These are phyloP conservation scores for Umbelopsis sp. DNA, from an alignment of 192 early-diverging fungal species.

Conservation along the genomic window DNA sequence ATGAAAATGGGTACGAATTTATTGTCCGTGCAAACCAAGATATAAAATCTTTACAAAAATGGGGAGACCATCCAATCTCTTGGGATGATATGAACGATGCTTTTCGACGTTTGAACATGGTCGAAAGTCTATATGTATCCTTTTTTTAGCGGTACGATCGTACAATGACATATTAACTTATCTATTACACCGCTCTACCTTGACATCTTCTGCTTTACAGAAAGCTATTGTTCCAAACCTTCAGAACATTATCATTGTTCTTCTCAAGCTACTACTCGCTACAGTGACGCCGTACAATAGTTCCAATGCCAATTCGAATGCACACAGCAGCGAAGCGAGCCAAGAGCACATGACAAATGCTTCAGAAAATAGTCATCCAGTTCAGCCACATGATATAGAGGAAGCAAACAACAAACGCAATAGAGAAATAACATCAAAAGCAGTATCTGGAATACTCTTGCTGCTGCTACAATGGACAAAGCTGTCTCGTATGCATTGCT, in stretches of 20 bases:
- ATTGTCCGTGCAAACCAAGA: not conserved
- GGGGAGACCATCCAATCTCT: not conserved
- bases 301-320: not conserved
- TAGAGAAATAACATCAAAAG: conserved; percentile 72
- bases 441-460: conserved; percentile 67
- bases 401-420: conserved; percentile 59
- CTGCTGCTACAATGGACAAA: conserved; percentile 66
- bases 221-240: conserved; percentile 54
- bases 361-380: not conserved
- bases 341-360: not conserved
- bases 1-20: not conserved
- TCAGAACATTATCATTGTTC: conserved; percentile 54
- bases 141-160: not conserved
- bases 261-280: conserved; percentile 54
- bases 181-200: not conserved
- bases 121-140: conserved; percentile 58
- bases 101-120: conserved; percentile 37
- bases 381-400: conserved; percentile 21
- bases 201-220: conserved; percentile 16
- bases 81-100: not conserved
- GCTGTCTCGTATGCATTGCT: conserved; percentile 53
- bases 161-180: not conserved
- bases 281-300: conserved; percentile 40
- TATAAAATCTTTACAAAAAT: not conserved
- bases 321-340: not conserved